phyloP scores from a whole-genome alignment of 2,329 filamentous ascomycete genomes.

The Hypoxylon sp. region DNA sequence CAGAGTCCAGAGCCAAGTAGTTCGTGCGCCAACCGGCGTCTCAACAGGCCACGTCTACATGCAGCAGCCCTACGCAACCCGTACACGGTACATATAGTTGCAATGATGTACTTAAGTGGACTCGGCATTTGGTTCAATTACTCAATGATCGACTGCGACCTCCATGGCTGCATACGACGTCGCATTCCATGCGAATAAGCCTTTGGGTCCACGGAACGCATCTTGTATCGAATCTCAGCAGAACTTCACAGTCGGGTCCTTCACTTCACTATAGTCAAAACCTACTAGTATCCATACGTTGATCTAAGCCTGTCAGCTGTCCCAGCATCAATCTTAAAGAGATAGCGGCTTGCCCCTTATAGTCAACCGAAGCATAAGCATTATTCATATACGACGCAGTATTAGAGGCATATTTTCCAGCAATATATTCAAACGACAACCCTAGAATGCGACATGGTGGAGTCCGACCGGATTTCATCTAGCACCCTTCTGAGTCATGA shows the following conservation, averaged over 20 bases:
- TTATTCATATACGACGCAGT: constrained; percentile 2
- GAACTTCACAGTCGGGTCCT: constrained; percentile 38
- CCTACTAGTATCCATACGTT: constrained; percentile 15
- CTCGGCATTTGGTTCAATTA: constrained; percentile 31
- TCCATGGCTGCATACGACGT: constrained; percentile 40
- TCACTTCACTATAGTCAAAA: constrained; percentile 20
- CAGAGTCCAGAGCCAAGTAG: constrained; percentile 10
- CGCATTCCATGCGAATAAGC: constrained; percentile 38
- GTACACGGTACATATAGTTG: too few species aligned
- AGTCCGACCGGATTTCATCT: not conserved
- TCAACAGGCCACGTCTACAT: constrained; percentile 13
- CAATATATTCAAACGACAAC: constrained; percentile 28
- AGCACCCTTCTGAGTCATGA: constrained; percentile 1
- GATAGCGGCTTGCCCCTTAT: not conserved
- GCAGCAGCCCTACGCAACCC: constrained; percentile 28
- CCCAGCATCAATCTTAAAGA: constrained; percentile 14
- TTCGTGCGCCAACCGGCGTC: constrained; percentile 13
- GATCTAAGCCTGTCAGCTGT: not conserved
- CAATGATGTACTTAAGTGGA: constrained; percentile 26
- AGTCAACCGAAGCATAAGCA: constrained; percentile 6
- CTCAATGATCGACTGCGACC: constrained; percentile 44
- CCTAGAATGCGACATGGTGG: constrained; percentile 11
- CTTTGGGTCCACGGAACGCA: constrained; percentile 51
- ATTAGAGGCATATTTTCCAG: constrained; percentile 5
- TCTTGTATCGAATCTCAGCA: constrained; percentile 53